A percentile compares a stretch with the other conserved stretches of the same genome.
phyloP scores from a whole-genome alignment of 352 stramenopile species.

The Aphanomyces astaci region DNA sequence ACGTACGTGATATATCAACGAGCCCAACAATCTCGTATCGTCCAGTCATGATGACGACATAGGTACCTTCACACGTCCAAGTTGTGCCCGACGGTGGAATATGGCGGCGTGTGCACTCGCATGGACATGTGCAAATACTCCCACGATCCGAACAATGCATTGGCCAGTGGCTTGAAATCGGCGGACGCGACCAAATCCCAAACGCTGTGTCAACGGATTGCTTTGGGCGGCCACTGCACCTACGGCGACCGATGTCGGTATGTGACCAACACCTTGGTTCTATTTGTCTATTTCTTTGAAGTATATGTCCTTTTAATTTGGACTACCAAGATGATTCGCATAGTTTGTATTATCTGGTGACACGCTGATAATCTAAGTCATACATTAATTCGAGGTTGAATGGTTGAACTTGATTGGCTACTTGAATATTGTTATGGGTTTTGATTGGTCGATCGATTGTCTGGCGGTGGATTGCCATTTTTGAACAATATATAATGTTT shows the following conservation, averaged over 20 bases:
- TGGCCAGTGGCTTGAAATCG: background rate
- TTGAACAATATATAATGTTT: no score
- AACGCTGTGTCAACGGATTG: background rate
- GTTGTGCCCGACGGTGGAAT: background rate
- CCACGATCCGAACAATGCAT: background rate
- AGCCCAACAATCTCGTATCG: background rate
- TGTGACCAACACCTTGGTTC: no score
- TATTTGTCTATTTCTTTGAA: no score
- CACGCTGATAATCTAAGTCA: no score
- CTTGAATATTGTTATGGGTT: no score
- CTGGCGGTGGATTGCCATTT: no score
- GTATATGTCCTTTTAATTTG: no score
- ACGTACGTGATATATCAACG: background rate
- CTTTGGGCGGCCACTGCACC: background rate
- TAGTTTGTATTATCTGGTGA: no score
- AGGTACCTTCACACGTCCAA: background rate
- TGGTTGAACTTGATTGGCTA: no score
- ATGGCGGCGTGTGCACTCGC: background rate
- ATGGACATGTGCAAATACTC: slow-evolving; percentile 4
- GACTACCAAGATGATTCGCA: no score
- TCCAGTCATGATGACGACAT: background rate
- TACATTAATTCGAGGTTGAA: no score
- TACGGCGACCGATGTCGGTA: slow-evolving; percentile 10
- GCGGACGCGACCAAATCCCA: background rate
- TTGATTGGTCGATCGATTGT: no score